Evolutionary conservation across 495 filamentous ascomycete genomes (phyloP).

Genomic region (Xylaria bambusicola): DNA sequence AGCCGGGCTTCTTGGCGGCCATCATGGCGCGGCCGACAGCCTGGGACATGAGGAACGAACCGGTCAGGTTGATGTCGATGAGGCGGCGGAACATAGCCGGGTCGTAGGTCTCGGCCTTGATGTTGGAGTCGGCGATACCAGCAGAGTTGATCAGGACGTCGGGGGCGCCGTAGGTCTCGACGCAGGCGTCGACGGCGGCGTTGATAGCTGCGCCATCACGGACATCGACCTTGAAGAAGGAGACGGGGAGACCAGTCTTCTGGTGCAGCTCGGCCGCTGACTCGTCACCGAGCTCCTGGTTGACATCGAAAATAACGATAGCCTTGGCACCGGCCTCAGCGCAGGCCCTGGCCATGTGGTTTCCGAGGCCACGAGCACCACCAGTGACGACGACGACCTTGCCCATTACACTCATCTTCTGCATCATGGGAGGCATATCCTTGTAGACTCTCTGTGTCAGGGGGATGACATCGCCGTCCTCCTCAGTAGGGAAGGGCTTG

Average conservation of each 20-base stretch:
- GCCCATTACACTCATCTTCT: conserved; percentile 63
- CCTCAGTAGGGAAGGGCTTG: conserved; percentile 36
- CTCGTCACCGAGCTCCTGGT: conserved; percentile 69
- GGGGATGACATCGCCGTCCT: conserved; percentile 42
- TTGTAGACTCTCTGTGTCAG: conserved; percentile 45
- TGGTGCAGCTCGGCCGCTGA: conserved; percentile 65
- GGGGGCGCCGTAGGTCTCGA: conserved; percentile 62
- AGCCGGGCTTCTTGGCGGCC: conserved; percentile 62
- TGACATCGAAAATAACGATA: conserved; percentile 73
- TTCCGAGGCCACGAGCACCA: conserved; percentile 74
- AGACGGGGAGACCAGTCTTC: conserved; percentile 67
- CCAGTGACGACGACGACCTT: conserved; percentile 75
- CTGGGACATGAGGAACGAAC: conserved; percentile 69
- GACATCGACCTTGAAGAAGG: conserved; percentile 77
- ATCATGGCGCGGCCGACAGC: conserved; percentile 68
- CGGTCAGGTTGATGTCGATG: conserved; percentile 75
- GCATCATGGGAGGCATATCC: conserved; percentile 58
- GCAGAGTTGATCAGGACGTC: conserved; percentile 82
- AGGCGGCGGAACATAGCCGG: conserved; percentile 69
- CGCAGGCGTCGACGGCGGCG: conserved; percentile 59
- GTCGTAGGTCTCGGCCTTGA: conserved; percentile 56
- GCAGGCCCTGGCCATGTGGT: conserved; percentile 74
- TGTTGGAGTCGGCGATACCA: conserved; percentile 74
- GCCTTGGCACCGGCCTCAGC: conserved; percentile 72
- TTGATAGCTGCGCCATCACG: conserved; percentile 65